Percentiles rank a stretch among this genome's conserved stretches.
Evolutionary conservation across 371 early-diverging fungal species (phyloP).

Genomic region (Zancudomyces culisetae): DNA sequence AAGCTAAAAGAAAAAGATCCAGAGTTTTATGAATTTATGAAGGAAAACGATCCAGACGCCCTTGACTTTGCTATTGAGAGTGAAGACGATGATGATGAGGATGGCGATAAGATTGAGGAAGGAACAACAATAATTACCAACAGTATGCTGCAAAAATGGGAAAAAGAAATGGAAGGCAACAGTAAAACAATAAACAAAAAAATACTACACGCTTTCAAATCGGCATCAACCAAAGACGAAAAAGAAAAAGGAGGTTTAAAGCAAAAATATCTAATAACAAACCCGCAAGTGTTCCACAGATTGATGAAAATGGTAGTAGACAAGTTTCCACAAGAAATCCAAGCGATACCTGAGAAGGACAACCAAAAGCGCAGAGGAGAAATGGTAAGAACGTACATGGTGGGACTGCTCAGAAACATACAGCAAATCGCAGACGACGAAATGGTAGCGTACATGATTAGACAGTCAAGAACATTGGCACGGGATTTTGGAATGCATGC

Average conservation of each 20-base stretch:
- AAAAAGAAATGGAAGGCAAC: constrained; percentile 15
- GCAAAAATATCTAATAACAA: constrained; percentile 43
- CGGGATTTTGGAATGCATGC: constrained; percentile 64
- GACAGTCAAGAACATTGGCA: constrained; percentile 52
- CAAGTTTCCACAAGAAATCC: not conserved
- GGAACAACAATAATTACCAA: constrained; percentile 31
- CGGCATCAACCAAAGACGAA: constrained; percentile 60
- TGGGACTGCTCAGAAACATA: constrained; percentile 45
- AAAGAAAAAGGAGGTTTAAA: constrained; percentile 29
- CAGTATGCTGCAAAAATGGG: constrained; percentile 53
- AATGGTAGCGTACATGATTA: constrained; percentile 60
- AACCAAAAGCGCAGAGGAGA: constrained; percentile 54
- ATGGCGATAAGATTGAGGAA: constrained; percentile 21
- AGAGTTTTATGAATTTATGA: constrained; percentile 68
- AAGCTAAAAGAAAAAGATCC: constrained; percentile 67
- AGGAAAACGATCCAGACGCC: constrained; percentile 62
- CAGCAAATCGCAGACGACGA: constrained; percentile 53
- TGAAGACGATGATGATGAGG: constrained; percentile 28
- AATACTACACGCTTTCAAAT: constrained; percentile 60
- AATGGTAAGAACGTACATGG: constrained; percentile 58
- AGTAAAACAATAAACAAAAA: constrained; percentile 40
- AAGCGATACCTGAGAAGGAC: constrained; percentile 24
- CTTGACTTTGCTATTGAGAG: constrained; percentile 50
- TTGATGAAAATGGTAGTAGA: constrained; percentile 24
- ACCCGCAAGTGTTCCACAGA: constrained; percentile 58